A percentile compares a stretch with the other conserved stretches of the same genome.
Evolutionary conservation across 164 flowering plant genomes (phyloP).

Genomic region (Umbellularia californica): DNA sequence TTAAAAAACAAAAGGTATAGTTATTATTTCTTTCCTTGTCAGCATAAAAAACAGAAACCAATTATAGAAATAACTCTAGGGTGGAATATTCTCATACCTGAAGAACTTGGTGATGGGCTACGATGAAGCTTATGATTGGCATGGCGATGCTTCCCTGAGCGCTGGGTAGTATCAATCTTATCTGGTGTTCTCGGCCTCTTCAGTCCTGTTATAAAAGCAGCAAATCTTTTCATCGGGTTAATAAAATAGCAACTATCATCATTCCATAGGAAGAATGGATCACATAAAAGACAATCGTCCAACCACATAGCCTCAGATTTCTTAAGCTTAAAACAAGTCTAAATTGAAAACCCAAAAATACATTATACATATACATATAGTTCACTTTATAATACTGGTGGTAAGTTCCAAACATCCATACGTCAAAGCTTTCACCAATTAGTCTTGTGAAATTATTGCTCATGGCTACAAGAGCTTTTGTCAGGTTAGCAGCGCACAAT

Average conservation of each 20-base stretch:
- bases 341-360: too few species aligned
- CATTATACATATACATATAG: too few species aligned
- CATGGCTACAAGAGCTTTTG: too few species aligned
- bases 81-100: neutral
- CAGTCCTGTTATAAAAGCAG: neutral
- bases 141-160: too few species aligned
- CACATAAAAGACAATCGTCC: neutral
- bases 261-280: neutral
- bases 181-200: conserved; percentile 3
- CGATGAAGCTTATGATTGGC: neutral
- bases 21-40: neutral
- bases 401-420: too few species aligned
- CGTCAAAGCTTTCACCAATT: too few species aligned
- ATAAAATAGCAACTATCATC: neutral
- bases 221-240: neutral
- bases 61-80: neutral
- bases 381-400: too few species aligned
- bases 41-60: neutral
- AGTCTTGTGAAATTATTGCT: too few species aligned
- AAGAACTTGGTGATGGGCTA: conserved; percentile 1
- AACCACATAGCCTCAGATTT: neutral
- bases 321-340: neutral
- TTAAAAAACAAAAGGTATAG: neutral
- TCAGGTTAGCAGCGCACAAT: too few species aligned
- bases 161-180: neutral